Evolutionary conservation across 352 stramenopile genomes (phyloP), one percentile per base, ranked within the genome.

Genomic region (Blastocystis sp.): DNA sequence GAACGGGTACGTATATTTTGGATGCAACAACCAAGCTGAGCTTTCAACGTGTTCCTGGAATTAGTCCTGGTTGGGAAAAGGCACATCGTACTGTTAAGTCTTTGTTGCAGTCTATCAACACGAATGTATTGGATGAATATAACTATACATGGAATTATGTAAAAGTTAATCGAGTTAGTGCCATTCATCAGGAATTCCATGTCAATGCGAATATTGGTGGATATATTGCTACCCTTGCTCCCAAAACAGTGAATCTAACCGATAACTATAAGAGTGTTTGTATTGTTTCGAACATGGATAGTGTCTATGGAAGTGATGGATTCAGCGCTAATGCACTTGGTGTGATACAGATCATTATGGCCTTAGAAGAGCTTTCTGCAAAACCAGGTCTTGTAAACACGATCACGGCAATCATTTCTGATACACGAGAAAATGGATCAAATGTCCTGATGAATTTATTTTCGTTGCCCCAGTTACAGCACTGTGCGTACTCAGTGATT

Each of bases 301-400:
- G 69, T 80, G 69, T 80, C 6, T 80, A 61, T 63, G 69, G 69
- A 63, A 80, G 69, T 61, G 21, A 43, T 80, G 69, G 69, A 11
- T 80, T 80, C 52, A 49, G 35, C 16, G 32, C 69, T 32, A 80
- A 80, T 39, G 69, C 69, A 39, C 0, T 80, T 32, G 42, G 43
- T 42, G 37, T 80, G 1, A 80, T 42, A 7, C 69, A 80, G 69
- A 59, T 27, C 2, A 59, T 80, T 39, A 42, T 80, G 27, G 69
- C 69, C 3, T 19, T 80, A 35, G 69, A 80, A 54, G 69, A 80
- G 42, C 39, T 80, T 5, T n/a, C 69, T 29, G 21, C 32, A 27
- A 24, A 27, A 19, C 69, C 69, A 9, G 69, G 69, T n/a, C 43
- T 80, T 27, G 43, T 59, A 0, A 80, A 58, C 35, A 37, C 69